Percentiles rank a stretch among this genome's conserved stretches.
phyloP scores from a whole-genome alignment of 2,329 filamentous ascomycete genomes.

The Nemania sp. region DNA sequence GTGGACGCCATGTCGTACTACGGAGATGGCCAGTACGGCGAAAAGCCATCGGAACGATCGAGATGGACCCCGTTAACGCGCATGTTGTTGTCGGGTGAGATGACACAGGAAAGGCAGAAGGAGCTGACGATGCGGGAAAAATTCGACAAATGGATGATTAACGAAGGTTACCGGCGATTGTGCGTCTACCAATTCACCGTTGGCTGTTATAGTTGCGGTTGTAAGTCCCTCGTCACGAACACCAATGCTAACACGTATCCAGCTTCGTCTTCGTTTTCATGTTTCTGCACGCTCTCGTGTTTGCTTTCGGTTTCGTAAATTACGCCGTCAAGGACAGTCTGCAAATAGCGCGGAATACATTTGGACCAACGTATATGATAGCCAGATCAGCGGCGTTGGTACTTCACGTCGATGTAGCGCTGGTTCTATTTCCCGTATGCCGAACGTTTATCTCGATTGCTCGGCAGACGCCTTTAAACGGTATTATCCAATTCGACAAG shows the following conservation, averaged over 20 bases:
- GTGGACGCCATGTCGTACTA: constrained; percentile 53
- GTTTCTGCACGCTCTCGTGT: constrained; percentile 79
- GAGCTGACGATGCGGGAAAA: constrained; percentile 76
- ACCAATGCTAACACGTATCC: constrained; percentile 39
- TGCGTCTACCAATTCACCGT: constrained; percentile 59
- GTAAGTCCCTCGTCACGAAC: constrained; percentile 33
- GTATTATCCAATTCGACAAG: constrained; percentile 89
- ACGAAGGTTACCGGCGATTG: constrained; percentile 85
- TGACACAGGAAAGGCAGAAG: constrained; percentile 79
- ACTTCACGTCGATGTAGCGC: constrained; percentile 83
- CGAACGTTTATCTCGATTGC: constrained; percentile 85
- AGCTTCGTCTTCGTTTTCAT: constrained; percentile 84
- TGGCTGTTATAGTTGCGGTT: no score
- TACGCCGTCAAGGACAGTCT: constrained; percentile 83
- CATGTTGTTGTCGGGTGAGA: constrained; percentile 85
- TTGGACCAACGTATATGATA: constrained; percentile 81
- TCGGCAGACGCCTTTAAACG: constrained; percentile 83
- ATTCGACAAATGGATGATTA: constrained; percentile 90
- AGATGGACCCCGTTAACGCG: constrained; percentile 86
- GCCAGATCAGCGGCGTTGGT: constrained; percentile 80
- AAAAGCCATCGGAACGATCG: constrained; percentile 74
- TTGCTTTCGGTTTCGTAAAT: constrained; percentile 83
- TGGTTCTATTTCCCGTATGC: constrained; percentile 85
- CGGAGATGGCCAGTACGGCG: constrained; percentile 49
- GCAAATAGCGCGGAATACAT: constrained; percentile 71